Evolutionary conservation across 345 rosid species (phyloP), one percentile per base, ranked within the genome.

Genomic region (Populus ilicifolia): DNA sequence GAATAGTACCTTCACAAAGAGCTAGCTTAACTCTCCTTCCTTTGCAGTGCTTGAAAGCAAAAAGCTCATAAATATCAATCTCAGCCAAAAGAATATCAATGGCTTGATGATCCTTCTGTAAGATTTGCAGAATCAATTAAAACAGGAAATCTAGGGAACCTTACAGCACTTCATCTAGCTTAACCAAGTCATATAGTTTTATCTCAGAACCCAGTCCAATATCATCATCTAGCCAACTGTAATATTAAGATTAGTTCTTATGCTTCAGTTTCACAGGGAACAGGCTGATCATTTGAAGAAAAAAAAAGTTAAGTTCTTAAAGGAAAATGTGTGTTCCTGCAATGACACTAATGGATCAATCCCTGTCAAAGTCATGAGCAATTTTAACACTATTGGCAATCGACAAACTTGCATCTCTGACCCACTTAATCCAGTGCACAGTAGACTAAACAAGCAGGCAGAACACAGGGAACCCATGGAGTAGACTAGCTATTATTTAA

Each of bases 61-160:
- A 94, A 77, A 96, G 89, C 91, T 96, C 99, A 85, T 96, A 96
- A 72, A 96, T 92, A 88, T 94, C 98, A 72, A 96, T 94, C 86
- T 96, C 99, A 12, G 97, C 98, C 43, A 96, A 86, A 75, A 96
- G 97, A 83, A 96, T 94, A 87, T 96, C 98, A 67, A 96, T 92
- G 80, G 99, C 97, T 83, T 96, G 99, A 82, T 94, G 99, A 75
- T 96, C 98, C 76, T 84, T 96, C 98, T 96, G 94, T 79, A 84
- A 81, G 9, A 75, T 33, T 80, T 21, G 59, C 27, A 75, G 7
- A 65, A 63, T 46, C 20, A 66, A 73, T 78, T 43, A 79, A 77
- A 69, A 70, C n/a, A 46, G 39, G 77, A 17, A 76, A 70, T 46
- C 46, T 33, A 33, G 77, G n/a, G 74, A 70, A 8, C 4, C 56